These are phyloP conservation scores for Aspergillus glaucus DNA, from an alignment of 2,329 filamentous ascomycete genomes.

Conservation along the genomic window DNA sequence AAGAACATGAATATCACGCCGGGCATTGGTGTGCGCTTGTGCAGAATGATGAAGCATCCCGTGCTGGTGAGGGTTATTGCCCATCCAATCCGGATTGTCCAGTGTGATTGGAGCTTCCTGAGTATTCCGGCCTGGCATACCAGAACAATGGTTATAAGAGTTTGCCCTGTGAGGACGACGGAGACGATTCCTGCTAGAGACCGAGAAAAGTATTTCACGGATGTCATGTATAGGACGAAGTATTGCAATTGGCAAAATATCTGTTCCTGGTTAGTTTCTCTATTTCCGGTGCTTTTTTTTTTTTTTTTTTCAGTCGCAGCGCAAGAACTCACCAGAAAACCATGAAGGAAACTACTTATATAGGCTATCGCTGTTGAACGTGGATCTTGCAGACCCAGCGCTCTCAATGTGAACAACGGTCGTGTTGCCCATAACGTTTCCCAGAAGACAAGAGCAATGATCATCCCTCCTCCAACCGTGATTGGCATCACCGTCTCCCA, in stretches of 20 bases:
- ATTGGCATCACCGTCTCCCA: constrained; percentile 37
- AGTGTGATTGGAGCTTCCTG: constrained; percentile 20
- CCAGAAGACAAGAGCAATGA: constrained; percentile 30
- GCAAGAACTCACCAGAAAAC: constrained; percentile 34
- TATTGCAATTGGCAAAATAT: constrained; percentile 40
- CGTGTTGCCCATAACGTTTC: constrained; percentile 27
- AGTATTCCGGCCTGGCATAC: constrained; percentile 12
- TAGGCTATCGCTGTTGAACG: constrained; percentile 34
- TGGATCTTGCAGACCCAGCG: constrained; percentile 31
- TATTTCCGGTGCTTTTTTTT: too few species aligned
- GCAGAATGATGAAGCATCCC: constrained; percentile 34
- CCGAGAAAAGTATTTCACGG: constrained; percentile 27
- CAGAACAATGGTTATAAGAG: constrained; percentile 15
- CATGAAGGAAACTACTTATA: constrained; percentile 36
- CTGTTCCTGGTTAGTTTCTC: constrained; percentile 15
- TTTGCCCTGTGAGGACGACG: constrained; percentile 29
- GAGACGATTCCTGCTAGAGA: constrained; percentile 34
- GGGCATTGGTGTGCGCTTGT: constrained; percentile 24
- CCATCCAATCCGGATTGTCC: constrained; percentile 42
- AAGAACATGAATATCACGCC: constrained; percentile 34
- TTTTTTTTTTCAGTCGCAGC: background rate
- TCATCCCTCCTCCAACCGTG: constrained; percentile 23
- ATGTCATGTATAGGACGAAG: constrained; percentile 36
- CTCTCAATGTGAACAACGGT: constrained; percentile 32
- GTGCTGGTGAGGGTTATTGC: constrained; percentile 28